Base-by-base conservation (phyloP, 2,329 filamentous ascomycete species). In the Diaporthe citrichinensis region DNA sequence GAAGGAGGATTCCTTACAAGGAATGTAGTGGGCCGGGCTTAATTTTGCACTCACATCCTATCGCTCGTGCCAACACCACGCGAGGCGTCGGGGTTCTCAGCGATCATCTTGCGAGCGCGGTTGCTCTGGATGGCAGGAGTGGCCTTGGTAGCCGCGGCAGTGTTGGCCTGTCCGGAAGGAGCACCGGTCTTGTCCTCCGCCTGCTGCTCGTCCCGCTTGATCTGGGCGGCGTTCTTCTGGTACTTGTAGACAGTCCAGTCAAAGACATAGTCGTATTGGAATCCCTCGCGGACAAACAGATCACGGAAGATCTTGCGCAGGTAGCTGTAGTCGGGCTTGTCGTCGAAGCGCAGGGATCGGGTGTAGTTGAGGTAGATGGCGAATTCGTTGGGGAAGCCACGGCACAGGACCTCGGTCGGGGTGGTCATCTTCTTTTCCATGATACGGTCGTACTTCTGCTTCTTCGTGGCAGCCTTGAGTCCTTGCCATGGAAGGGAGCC, bases 341-440 rank as follows among this genome's bases (percentile, higher is more conserved):
- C 97, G 84, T 99, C 97, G 87, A 99, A 99, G 81, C 97, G 96
- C 80, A 99, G 95, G 74, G 96, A 98, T 78, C 97, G 95, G 72
- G 96, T 98, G 90, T 99, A 98, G 93, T 98, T 98, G 78, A 99
- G 91, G 87, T 99, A 99, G 86, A 98, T 98, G 88, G 96, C 96
- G 82, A 99, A 99, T 88, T 99, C 97, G 86, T 98, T 98, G 81
- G 97, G 97, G 90, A 99, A 98, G 80, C 97, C 97, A 85, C 96
- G 95, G 93, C 97, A 99, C 68, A 99, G 94, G 67, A 98, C 96
- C 87, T 99, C 96, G 81, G 96, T 98, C 12, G 97, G 96, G 4
- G 97, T 99, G 20, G 97, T 99, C 97, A 98, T 98, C 95, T 99
- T 99, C 93, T 99, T 99, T 91, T 99, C 97, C 96, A 98, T 98